phyloP scores from a whole-genome alignment of 306 rosid genomes.

The Datisca glomerata region DNA sequence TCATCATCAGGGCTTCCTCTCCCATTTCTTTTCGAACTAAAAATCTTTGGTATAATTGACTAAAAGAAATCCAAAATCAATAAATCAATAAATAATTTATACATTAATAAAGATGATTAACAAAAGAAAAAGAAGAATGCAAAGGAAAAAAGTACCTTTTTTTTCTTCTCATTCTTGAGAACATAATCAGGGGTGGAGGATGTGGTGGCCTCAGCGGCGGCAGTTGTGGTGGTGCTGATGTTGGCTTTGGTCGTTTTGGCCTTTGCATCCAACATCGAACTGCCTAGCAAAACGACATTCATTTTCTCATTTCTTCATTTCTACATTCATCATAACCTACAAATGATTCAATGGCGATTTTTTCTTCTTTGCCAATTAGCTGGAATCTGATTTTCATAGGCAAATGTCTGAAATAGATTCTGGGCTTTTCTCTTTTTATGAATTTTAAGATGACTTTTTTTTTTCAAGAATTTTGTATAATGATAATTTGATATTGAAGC shows the following conservation, averaged over 20 bases:
- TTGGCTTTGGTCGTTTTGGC: slow-evolving; percentile 31
- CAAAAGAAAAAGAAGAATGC: not conserved
- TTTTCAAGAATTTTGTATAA: not conserved
- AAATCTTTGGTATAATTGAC: slow-evolving; percentile 73
- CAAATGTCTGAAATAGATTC: not conserved
- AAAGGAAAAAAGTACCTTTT: slow-evolving; percentile 22
- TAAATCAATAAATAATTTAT: not conserved
- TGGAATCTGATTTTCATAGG: too few species aligned
- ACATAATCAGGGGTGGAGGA: slow-evolving; percentile 17
- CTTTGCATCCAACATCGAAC: slow-evolving; percentile 16
- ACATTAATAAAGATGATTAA: not conserved
- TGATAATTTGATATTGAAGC: not conserved
- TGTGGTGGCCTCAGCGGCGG: not conserved
- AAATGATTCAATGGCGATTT: too few species aligned
- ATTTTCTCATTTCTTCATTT: slow-evolving; percentile 3
- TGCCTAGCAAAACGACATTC: slow-evolving; percentile 47
- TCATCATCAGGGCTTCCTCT: slow-evolving; percentile 44
- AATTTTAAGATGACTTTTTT: not conserved
- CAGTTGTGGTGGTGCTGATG: slow-evolving; percentile 2
- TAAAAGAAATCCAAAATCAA: slow-evolving; percentile 10
- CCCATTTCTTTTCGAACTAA: slow-evolving; percentile 46
- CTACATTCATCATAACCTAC: too few species aligned
- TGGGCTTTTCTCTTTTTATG: not conserved
- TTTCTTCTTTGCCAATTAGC: too few species aligned
- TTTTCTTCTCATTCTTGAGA: slow-evolving; percentile 53